Percentiles rank a stretch among this genome's conserved stretches.
phyloP scores from a whole-genome alignment of 768 basidiomycete genomes.

The Pleurotus salmoneostramineus region DNA sequence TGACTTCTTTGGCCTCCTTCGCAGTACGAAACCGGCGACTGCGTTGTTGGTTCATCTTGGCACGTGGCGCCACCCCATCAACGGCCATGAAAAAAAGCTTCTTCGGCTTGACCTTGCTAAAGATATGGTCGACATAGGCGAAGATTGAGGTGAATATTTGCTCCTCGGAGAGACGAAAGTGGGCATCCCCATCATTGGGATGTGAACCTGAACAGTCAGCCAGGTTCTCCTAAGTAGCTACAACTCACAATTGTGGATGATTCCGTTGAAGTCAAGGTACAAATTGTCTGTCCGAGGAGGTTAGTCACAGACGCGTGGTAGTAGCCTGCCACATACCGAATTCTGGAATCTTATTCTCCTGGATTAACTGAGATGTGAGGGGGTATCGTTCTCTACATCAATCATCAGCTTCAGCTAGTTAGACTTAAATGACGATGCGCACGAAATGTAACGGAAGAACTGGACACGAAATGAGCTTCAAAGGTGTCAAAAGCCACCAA shows the following conservation, averaged over 20 bases:
- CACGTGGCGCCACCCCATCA: slow-evolving; percentile 94
- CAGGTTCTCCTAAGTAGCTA: neutral
- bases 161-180: slow-evolving; percentile 94
- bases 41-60: slow-evolving; percentile 99
- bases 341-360: slow-evolving; percentile 98
- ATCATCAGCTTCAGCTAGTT: slow-evolving; percentile 11
- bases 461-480: slow-evolving; percentile 26
- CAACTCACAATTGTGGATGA: slow-evolving; percentile 75
- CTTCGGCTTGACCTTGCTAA: slow-evolving; percentile 95
- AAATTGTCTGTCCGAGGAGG: slow-evolving; percentile 60
- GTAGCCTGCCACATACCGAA: slow-evolving; percentile 59
- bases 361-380: slow-evolving; percentile 94
- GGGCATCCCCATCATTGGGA: slow-evolving; percentile 94
- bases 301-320: slow-evolving; percentile 5
- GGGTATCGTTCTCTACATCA: slow-evolving; percentile 87
- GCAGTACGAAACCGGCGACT: slow-evolving; percentile 92
- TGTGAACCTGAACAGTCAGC: slow-evolving; percentile 66
- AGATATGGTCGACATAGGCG: slow-evolving; percentile 93
- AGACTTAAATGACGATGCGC: slow-evolving; percentile 23
- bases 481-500: slow-evolving; percentile 1
- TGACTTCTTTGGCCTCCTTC: slow-evolving; percentile 83
- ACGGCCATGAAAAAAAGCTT: slow-evolving; percentile 99
- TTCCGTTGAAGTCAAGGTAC: slow-evolving; percentile 93
- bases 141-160: slow-evolving; percentile 98
- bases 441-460: slow-evolving; percentile 98